Base-by-base conservation (phyloP, 768 basidiomycete species). In the Lentinula sp. region DNA sequence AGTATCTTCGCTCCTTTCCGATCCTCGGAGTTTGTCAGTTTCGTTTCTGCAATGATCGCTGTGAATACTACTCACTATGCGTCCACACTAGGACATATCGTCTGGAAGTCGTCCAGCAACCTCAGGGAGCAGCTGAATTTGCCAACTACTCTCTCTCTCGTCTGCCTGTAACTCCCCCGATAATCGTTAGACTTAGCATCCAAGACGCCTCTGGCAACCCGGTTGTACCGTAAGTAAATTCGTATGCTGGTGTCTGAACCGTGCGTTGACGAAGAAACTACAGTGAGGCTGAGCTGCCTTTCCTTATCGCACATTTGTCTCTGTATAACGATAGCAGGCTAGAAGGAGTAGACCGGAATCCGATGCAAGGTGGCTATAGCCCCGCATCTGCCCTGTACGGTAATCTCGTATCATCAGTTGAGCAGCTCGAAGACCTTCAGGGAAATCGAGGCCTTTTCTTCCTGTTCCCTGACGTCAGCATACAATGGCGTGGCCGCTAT, bases 381-480 rank as follows among this genome's bases (percentile, higher is more conserved):
- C 68, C 78, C 55, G 71, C 83, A 31, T 81, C 82, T 55, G 75
- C 91, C 64, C 77, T 96, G 32, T 93, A 95, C 69, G 94, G 94
- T 51, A 91, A 88, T 63, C 77, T 95, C 32, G 91, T 95, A 31
- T 86, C 93, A 15, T 87, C 89, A 1, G 83, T 92, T 5, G 87
- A 95, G 50, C 82, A 87, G 54, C 76, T 94, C 67, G 84, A 88
- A 63, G 91, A 96, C 71, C 79, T 89, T 42, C 85, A 90, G 70
- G 91, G 91, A 60, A 85, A 87, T 54, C 78, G 80, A 67, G 89
- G 93, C n/a, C 76, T 91, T 49, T 95, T 90, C 72, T 95, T 97
- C 67, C 74, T 94, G 58, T 97, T 95, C 68, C 88, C 94, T 6
- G 94, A 97, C 72, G 91, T 92, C 67, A 93, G 91, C 70, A 84